phyloP scores from a whole-genome alignment of 345 rosid genomes.

The Syzygium aromaticum region DNA sequence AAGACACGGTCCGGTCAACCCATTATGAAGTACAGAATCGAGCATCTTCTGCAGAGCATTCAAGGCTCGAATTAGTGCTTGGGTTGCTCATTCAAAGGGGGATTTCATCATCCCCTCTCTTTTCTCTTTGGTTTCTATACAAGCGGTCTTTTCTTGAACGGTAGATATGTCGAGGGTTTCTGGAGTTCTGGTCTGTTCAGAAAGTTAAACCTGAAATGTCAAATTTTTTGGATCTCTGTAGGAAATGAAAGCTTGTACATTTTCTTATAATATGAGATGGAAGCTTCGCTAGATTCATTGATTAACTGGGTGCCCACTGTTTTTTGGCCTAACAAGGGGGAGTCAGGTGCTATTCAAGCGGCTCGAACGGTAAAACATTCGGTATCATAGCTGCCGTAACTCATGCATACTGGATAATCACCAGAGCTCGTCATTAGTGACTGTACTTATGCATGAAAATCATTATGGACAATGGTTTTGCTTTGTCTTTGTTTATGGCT shows the following conservation, averaged over 20 bases:
- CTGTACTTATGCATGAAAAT: neutral
- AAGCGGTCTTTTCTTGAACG: neutral
- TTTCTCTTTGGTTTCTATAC: neutral
- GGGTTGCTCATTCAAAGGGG: neutral
- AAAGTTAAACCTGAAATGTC: neutral
- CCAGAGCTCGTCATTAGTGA: neutral
- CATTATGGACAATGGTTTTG: neutral
- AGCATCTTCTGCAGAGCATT: conserved; percentile 67
- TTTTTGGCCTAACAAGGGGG: neutral
- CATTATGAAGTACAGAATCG: conserved; percentile 82
- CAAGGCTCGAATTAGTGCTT: conserved; percentile 27
- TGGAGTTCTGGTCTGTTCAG: neutral
- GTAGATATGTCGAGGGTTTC: neutral
- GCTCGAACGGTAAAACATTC: neutral
- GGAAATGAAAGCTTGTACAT: neutral
- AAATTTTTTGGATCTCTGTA: neutral
- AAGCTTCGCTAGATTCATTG: neutral
- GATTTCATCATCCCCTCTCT: neutral
- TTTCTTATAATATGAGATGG: neutral
- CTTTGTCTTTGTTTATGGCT: neutral
- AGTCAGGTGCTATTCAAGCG: neutral
- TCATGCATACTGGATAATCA: neutral
- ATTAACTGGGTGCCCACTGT: neutral
- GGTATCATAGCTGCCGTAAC: neutral
- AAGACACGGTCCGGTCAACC: conserved; percentile 79